Conservation (phyloP, 352 stramenopile genomes). For the Sclerospora graminicola region DNA sequence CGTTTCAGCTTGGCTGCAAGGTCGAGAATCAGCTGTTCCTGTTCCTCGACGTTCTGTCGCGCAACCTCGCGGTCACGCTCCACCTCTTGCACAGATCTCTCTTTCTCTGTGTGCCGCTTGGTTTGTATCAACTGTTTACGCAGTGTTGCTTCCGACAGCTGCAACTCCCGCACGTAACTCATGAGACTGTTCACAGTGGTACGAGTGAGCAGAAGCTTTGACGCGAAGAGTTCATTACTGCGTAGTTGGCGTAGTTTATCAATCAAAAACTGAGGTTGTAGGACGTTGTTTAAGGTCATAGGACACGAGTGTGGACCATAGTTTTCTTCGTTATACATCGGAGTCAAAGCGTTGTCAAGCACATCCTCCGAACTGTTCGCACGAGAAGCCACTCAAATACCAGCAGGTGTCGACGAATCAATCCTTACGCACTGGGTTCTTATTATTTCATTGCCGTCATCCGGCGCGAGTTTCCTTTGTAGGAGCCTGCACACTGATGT, state of each 20-base stretch:
- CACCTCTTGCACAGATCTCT: slow-evolving; percentile 33
- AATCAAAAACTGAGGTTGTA: slow-evolving; percentile 24
- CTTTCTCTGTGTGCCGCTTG: slow-evolving; percentile 39
- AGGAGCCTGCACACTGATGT: slow-evolving; percentile 22
- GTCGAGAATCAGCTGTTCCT: slow-evolving; percentile 32
- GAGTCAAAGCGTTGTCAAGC: slow-evolving; percentile 9
- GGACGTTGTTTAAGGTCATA: slow-evolving; percentile 20
- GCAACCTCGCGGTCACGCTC: slow-evolving; percentile 27
- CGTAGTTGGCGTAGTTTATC: slow-evolving; percentile 15
- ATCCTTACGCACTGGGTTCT: slow-evolving; percentile 52
- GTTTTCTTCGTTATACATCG: slow-evolving; percentile 25
- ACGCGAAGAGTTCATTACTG: slow-evolving; percentile 39
- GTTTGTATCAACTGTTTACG: slow-evolving; percentile 47
- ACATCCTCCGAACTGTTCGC: slow-evolving; percentile 27
- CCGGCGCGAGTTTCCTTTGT: slow-evolving; percentile 20
- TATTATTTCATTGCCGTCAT: slow-evolving; percentile 28
- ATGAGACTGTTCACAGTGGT: slow-evolving; percentile 59
- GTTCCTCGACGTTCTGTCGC: slow-evolving; percentile 23
- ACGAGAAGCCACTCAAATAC: slow-evolving; percentile 14
- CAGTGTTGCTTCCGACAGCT: slow-evolving; percentile 51
- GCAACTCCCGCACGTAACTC: slow-evolving; percentile 63
- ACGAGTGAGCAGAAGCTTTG: slow-evolving; percentile 45
- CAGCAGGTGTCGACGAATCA: slow-evolving; percentile 32
- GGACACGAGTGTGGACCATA: slow-evolving; percentile 33
- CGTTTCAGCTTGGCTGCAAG: slow-evolving; percentile 28